A percentile compares a stretch with the other conserved stretches of the same genome.
Evolutionary conservation across 176 grass and related monocot species (phyloP).

Genomic region (Carex pumila): DNA sequence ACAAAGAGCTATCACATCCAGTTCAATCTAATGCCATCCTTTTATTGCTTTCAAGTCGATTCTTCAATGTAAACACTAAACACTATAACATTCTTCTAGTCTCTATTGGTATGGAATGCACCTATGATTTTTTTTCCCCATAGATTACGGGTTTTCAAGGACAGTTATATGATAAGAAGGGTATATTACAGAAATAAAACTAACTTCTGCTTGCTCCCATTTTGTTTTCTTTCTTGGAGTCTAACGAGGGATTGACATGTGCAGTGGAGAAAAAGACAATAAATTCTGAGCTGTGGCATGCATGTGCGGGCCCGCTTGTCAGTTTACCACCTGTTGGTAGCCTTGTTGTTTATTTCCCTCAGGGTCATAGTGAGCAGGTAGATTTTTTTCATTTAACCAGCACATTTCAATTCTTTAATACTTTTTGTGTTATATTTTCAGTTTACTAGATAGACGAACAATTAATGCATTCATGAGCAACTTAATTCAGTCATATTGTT

Average conservation of each 20-base stretch:
- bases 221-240: background rate
- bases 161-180: background rate
- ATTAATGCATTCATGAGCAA: background rate
- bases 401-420: background rate
- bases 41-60: background rate
- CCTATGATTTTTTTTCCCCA: background rate
- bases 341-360: slow-evolving; percentile 98
- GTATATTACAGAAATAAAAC: background rate
- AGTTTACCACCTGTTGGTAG: slow-evolving; percentile 90
- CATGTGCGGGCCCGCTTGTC: slow-evolving; percentile 91
- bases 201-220: background rate
- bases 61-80: background rate
- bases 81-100: background rate
- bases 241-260: slow-evolving; percentile 10
- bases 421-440: background rate
- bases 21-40: background rate
- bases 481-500: background rate
- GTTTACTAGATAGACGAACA: slow-evolving; percentile 44
- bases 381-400: background rate
- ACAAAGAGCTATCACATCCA: background rate
- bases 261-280: slow-evolving; percentile 83
- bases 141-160: background rate
- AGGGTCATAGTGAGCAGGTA: slow-evolving; percentile 99
- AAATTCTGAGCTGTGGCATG: slow-evolving; percentile 93
- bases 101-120: background rate